These are phyloP conservation scores for Pseudogymnoascus sp. DNA, from an alignment of 2,329 filamentous ascomycete genomes.

Conservation along the genomic window DNA sequence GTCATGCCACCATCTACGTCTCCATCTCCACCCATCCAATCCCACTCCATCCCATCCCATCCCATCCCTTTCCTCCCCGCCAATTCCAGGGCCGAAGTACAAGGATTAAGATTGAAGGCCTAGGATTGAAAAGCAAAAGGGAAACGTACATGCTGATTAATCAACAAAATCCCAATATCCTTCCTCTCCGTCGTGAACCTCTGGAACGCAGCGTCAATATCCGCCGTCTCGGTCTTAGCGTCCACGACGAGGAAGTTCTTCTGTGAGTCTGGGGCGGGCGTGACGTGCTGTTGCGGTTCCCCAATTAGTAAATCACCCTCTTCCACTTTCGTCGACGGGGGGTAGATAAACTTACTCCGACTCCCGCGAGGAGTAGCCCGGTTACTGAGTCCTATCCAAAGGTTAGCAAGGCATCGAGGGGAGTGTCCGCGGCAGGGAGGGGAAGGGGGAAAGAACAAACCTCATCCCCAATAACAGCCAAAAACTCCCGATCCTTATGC, in stretches of 20 bases:
- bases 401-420: constrained; percentile 15
- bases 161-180: constrained; percentile 91
- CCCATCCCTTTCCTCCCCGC: background rate
- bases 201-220: constrained; percentile 86
- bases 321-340: too few species aligned
- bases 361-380: constrained; percentile 85
- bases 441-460: constrained; percentile 34
- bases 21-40: background rate
- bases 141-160: constrained; percentile 83
- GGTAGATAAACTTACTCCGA: constrained; percentile 60
- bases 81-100: too few species aligned
- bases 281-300: constrained; percentile 64
- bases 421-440: background rate
- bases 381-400: constrained; percentile 78
- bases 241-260: constrained; percentile 99
- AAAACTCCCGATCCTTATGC: constrained; percentile 82
- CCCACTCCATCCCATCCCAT: background rate
- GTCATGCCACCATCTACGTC: too few species aligned
- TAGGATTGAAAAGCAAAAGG: background rate
- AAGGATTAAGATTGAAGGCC: background rate
- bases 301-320: background rate
- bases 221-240: constrained; percentile 76
- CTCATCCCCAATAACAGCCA: constrained; percentile 97
- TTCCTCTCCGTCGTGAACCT: constrained; percentile 82
- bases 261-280: constrained; percentile 74